These are phyloP conservation scores for Rhodosporidiobolus sp. DNA, from an alignment of 768 basidiomycete species.

Conservation along the genomic window DNA sequence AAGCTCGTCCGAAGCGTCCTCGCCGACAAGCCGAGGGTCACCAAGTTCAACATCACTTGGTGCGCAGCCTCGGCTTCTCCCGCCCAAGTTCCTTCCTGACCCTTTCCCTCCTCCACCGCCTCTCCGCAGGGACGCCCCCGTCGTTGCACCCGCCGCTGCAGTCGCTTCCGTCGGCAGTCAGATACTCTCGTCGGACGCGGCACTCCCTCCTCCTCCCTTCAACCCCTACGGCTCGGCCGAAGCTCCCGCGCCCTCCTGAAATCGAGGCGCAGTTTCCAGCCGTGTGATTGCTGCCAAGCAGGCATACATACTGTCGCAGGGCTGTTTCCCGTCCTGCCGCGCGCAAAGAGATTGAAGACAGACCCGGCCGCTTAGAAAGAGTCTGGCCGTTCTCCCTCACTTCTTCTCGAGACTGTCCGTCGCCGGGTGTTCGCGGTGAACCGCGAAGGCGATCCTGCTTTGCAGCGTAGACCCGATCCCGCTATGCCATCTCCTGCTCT, in stretches of 20 bases:
- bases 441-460: too few species aligned
- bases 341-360: too few species aligned
- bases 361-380: too few species aligned
- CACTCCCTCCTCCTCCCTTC: background rate
- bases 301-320: too few species aligned
- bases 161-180: background rate
- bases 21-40: conserved; percentile 87
- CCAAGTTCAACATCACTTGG: conserved; percentile 58
- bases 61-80: conserved; percentile 7
- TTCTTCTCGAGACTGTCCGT: too few species aligned
- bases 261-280: background rate
- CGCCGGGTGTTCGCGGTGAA: too few species aligned
- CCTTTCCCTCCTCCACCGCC: background rate
- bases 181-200: too few species aligned
- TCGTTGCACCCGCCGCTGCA: background rate
- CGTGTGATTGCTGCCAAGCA: too few species aligned
- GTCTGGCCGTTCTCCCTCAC: too few species aligned
- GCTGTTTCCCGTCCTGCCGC: too few species aligned
- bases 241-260: background rate
- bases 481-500: too few species aligned
- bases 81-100: background rate
- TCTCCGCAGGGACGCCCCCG: conserved; percentile 9
- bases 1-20: conserved; percentile 75
- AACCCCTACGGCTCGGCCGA: conserved; percentile 4
- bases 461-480: too few species aligned